Conservation (phyloP, 306 rosid species). For the Glycine tomentella region DNA sequence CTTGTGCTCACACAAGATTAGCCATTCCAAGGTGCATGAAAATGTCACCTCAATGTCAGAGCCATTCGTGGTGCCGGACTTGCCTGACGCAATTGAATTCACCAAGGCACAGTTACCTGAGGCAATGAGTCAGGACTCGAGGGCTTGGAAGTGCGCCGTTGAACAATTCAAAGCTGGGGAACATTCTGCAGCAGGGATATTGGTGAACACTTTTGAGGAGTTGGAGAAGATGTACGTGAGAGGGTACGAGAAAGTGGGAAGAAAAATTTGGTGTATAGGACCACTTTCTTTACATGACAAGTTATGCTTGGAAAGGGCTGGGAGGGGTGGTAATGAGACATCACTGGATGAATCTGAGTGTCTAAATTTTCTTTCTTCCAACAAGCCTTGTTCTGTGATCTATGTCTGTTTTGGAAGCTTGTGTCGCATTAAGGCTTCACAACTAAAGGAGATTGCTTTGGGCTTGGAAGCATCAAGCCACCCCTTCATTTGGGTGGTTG, state of each 20-base stretch:
- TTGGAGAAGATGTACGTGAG: slow-evolving; percentile 51
- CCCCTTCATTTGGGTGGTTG: slow-evolving; percentile 77
- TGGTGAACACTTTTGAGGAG: slow-evolving; percentile 67
- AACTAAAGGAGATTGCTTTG: slow-evolving; percentile 61
- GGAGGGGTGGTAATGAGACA: slow-evolving; percentile 50
- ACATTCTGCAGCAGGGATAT: slow-evolving; percentile 56
- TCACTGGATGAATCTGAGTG: slow-evolving; percentile 46
- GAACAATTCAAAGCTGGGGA: slow-evolving; percentile 60
- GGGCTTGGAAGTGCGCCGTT: slow-evolving; percentile 45
- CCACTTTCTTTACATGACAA: slow-evolving; percentile 66
- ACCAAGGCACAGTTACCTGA: slow-evolving; percentile 75
- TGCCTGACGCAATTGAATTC: slow-evolving; percentile 57
- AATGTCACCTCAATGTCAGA: slow-evolving; percentile 53
- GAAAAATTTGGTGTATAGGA: slow-evolving; percentile 73
- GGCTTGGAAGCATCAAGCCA: slow-evolving; percentile 69
- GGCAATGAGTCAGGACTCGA: slow-evolving; percentile 34
- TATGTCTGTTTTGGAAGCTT: slow-evolving; percentile 74
- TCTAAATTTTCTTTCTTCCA: slow-evolving; percentile 58
- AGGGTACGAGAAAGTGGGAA: slow-evolving; percentile 49
- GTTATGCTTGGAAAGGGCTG: slow-evolving; percentile 46
- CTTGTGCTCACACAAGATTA: slow-evolving; percentile 60
- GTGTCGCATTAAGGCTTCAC: slow-evolving; percentile 52
- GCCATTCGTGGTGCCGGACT: slow-evolving; percentile 64
- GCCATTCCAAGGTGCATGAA: slow-evolving; percentile 47
- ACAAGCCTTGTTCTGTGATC: slow-evolving; percentile 62